Conservation (phyloP, 306 rosid species). For the Sphenostylis stenocarpa region DNA sequence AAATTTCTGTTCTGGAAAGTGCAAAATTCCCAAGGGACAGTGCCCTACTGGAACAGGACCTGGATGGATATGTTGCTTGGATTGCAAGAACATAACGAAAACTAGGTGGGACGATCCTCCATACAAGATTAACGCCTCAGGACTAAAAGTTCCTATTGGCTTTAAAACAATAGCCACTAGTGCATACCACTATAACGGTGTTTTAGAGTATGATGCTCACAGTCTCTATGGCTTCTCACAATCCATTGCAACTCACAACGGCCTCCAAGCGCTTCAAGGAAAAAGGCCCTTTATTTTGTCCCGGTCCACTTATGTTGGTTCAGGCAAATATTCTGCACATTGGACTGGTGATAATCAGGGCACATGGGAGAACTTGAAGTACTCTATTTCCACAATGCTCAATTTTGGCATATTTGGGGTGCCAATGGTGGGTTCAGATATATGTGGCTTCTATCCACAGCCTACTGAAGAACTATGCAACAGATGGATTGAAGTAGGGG, state of each 20-base stretch:
- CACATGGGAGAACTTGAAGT: constrained; percentile 80
- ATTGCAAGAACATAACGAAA: constrained; percentile 84
- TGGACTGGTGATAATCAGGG: constrained; percentile 98
- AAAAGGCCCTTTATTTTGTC: constrained; percentile 84
- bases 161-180: constrained; percentile 94
- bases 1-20: constrained; percentile 88
- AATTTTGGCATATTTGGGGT: constrained; percentile 95
- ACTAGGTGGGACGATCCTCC: constrained; percentile 97
- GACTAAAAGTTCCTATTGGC: constrained; percentile 75
- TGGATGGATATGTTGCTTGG: constrained; percentile 90
- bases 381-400: constrained; percentile 87
- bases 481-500: constrained; percentile 97
- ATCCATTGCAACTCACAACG: constrained; percentile 84
- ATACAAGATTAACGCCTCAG: constrained; percentile 92
- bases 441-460: constrained; percentile 88
- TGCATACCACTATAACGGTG: constrained; percentile 86
- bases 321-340: constrained; percentile 89
- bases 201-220: constrained; percentile 94
- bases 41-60: constrained; percentile 82
- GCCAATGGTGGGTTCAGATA: constrained; percentile 98
- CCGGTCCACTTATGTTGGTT: constrained; percentile 89
- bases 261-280: constrained; percentile 76
- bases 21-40: constrained; percentile 68
- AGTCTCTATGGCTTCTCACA: constrained; percentile 90
- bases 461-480: constrained; percentile 98